Conservation (phyloP, 164 flowering plant species). For the Nymphaea colorata region DNA sequence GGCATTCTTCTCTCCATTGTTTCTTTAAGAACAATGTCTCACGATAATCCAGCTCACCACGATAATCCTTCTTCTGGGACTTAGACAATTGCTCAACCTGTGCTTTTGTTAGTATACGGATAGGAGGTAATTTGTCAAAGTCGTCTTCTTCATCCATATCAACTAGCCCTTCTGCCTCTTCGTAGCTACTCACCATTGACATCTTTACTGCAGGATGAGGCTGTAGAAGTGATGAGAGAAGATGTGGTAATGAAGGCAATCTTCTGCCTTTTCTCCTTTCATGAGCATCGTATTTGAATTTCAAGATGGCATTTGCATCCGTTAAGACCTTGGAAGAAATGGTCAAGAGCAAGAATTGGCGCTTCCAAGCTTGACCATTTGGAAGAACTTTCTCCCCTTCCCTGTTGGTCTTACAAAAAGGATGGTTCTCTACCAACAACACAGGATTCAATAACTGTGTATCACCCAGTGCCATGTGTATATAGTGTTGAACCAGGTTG, state of each 20-base stretch:
- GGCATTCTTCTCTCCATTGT: slow-evolving; percentile 54
- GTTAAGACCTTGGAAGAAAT: slow-evolving; percentile 67
- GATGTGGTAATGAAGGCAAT: slow-evolving; percentile 82
- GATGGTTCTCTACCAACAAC: slow-evolving; percentile 81
- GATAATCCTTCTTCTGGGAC: slow-evolving; percentile 69
- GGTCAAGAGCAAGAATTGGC: slow-evolving; percentile 62
- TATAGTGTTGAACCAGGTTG: slow-evolving; percentile 48
- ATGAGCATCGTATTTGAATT: slow-evolving; percentile 47
- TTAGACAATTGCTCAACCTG: slow-evolving; percentile 51
- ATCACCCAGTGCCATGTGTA: slow-evolving; percentile 71
- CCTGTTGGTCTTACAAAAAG: slow-evolving; percentile 46
- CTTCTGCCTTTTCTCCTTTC: slow-evolving; percentile 40
- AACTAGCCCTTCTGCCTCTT: slow-evolving; percentile 35
- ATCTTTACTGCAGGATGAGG: slow-evolving; percentile 21
- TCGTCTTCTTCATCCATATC: slow-evolving; percentile 64
- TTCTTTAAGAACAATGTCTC: slow-evolving; percentile 86
- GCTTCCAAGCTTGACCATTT: slow-evolving; percentile 76
- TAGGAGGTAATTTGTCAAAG: slow-evolving; percentile 81
- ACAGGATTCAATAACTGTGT: slow-evolving; percentile 69
- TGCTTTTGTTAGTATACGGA: slow-evolving; percentile 58
- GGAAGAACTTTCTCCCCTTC: slow-evolving; percentile 76
- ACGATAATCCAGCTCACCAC: slow-evolving; percentile 82
- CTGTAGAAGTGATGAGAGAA: slow-evolving; percentile 71
- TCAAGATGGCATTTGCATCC: slow-evolving; percentile 57
- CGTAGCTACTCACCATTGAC: slow-evolving; percentile 7